Conservation (phyloP, 2,329 filamentous ascomycete genomes). For the Mycosphaerella sp. region DNA sequence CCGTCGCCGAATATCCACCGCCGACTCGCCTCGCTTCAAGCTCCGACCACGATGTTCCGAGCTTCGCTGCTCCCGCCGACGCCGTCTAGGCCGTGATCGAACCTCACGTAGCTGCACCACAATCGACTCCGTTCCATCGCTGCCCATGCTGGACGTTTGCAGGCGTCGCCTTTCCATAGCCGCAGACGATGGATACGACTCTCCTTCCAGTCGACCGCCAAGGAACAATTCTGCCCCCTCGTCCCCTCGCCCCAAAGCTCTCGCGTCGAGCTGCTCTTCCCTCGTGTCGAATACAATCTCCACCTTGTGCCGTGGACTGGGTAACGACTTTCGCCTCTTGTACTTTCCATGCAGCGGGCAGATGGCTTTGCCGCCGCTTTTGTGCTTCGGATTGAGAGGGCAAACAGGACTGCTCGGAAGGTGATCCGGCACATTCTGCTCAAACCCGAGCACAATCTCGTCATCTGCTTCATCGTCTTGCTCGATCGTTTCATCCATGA, state of each 20-base stretch:
- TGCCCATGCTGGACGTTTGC: slow-evolving; percentile 13
- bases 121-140: slow-evolving; percentile 8
- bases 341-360: slow-evolving; percentile 37
- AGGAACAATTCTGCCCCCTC: not conserved
- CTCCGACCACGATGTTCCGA: slow-evolving; percentile 8
- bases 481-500: slow-evolving; percentile 24
- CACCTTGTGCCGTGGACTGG: slow-evolving; percentile 4
- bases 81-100: slow-evolving; percentile 3
- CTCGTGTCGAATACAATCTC: slow-evolving; percentile 16
- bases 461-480: slow-evolving; percentile 22
- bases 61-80: not conserved
- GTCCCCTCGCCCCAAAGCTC: not conserved
- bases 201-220: not conserved
- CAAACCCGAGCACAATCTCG: slow-evolving; percentile 27
- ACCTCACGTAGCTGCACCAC: not conserved
- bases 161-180: not conserved
- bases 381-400: slow-evolving; percentile 35
- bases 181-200: not conserved
- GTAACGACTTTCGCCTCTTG: slow-evolving; percentile 8
- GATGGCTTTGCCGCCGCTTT: slow-evolving; percentile 33
- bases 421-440: slow-evolving; percentile 40
- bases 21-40: slow-evolving; percentile 6
- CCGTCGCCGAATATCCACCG: slow-evolving; percentile 1
- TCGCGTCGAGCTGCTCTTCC: not conserved
- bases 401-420: slow-evolving; percentile 40